phyloP scores from a whole-genome alignment of 1,139 yeast species.

The Candida glucosophila region DNA sequence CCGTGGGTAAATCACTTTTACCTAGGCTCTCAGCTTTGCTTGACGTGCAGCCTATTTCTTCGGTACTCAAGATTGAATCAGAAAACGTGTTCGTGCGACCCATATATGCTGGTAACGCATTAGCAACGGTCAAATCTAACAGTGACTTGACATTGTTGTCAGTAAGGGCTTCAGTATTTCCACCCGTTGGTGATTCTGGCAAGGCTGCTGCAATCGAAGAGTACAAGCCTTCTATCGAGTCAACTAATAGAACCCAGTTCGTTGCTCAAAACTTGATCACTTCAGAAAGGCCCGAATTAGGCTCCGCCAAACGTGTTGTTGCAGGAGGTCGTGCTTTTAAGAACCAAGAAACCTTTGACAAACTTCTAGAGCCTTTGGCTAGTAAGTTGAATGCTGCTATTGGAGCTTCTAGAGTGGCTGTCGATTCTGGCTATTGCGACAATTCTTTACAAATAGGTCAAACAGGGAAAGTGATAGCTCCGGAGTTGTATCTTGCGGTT shows the following conservation, averaged over 20 bases:
- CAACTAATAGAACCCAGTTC: conserved; percentile 41
- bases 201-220: conserved; percentile 45
- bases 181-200: conserved; percentile 39
- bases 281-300: conserved; percentile 86
- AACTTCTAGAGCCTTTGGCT: conserved; percentile 75
- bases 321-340: conserved; percentile 95
- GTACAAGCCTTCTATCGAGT: conserved; percentile 23
- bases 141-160: conserved; percentile 65
- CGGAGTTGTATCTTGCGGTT: conserved; percentile 85
- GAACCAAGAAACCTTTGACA: conserved; percentile 79
- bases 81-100: conserved; percentile 81
- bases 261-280: conserved; percentile 65
- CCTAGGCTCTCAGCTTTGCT: conserved; percentile 84
- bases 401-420: conserved; percentile 98
- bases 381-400: conserved; percentile 81
- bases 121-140: conserved; percentile 67
- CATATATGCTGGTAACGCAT: conserved; percentile 92
- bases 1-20: conserved; percentile 78
- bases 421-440: conserved; percentile 91
- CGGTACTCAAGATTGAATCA: conserved; percentile 59
- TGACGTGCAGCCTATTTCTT: conserved; percentile 84
- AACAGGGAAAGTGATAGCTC: conserved; percentile 97
- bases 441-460: conserved; percentile 98
- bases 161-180: conserved; percentile 80
- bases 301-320: conserved; percentile 72